A percentile compares a stretch with the other conserved stretches of the same genome.
Conservation (phyloP, 768 basidiomycete genomes). For the Lactifluus volemus region DNA sequence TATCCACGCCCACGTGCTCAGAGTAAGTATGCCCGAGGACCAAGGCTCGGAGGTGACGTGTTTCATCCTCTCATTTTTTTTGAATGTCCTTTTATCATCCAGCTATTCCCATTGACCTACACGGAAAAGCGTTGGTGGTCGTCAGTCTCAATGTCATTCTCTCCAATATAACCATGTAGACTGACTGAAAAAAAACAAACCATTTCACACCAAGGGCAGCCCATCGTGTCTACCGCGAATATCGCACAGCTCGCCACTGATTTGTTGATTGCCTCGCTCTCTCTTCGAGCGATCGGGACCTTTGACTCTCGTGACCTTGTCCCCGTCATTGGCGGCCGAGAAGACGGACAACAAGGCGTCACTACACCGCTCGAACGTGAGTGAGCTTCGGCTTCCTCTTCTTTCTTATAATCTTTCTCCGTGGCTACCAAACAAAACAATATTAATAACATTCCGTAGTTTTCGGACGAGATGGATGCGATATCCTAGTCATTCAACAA, state of each 20-base stretch:
- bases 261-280: constrained; percentile 59
- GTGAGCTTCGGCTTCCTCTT: constrained; percentile 34
- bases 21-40: not conserved
- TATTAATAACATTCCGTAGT: constrained; percentile 33
- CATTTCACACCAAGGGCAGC: constrained; percentile 30
- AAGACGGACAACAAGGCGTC: constrained; percentile 50
- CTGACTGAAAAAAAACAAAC: not conserved
- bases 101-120: not conserved
- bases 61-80: too few relatives aligned
- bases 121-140: constrained; percentile 9
- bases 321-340: constrained; percentile 66
- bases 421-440: not conserved
- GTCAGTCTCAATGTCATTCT: constrained; percentile 3
- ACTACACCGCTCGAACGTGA: constrained; percentile 71
- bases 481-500: constrained; percentile 65
- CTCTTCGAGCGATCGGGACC: constrained; percentile 49
- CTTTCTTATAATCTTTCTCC: not conserved
- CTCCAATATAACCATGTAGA: not conserved
- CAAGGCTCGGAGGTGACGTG: too few relatives aligned
- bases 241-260: constrained; percentile 73
- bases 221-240: constrained; percentile 74
- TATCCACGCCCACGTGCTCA: not conserved
- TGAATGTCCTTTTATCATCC: constrained; percentile 15
- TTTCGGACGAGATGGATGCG: constrained; percentile 43
- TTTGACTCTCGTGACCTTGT: constrained; percentile 56